Evolutionary conservation across 2,329 filamentous ascomycete genomes (phyloP).

Genomic region (Trichoderma guizhouense): DNA sequence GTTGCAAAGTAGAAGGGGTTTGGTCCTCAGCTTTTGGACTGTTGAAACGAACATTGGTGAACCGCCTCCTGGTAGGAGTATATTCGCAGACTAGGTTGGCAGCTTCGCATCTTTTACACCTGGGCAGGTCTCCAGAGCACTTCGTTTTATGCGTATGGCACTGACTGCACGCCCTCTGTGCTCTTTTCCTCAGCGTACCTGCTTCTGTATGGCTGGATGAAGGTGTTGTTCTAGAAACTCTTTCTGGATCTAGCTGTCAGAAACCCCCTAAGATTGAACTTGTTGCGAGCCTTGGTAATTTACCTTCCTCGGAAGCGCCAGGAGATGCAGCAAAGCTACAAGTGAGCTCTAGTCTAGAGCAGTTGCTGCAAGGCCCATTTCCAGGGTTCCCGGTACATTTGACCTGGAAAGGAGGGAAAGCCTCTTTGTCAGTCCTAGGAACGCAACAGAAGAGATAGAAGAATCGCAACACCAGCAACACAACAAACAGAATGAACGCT

Average conservation of each 20-base stretch:
- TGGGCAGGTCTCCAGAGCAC: slow-evolving; percentile 41
- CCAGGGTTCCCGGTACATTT: slow-evolving; percentile 40
- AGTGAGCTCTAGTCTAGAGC: slow-evolving; percentile 34
- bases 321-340: slow-evolving; percentile 34
- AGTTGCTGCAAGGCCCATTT: slow-evolving; percentile 37
- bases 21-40: slow-evolving; percentile 15
- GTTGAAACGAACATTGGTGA: slow-evolving; percentile 33
- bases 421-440: background rate
- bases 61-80: slow-evolving; percentile 37
- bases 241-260: slow-evolving; percentile 23
- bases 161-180: slow-evolving; percentile 41
- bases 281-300: background rate
- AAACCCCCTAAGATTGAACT: background rate
- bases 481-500: background rate
- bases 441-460: background rate
- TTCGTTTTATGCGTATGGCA: slow-evolving; percentile 44
- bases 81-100: slow-evolving; percentile 39
- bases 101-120: slow-evolving; percentile 38
- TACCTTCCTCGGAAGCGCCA: slow-evolving; percentile 25
- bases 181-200: slow-evolving; percentile 40
- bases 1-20: slow-evolving; percentile 4
- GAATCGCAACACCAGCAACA: background rate
- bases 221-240: slow-evolving; percentile 37
- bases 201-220: slow-evolving; percentile 42
- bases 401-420: slow-evolving; percentile 30